These are phyloP conservation scores for Collariella sp. DNA, from an alignment of 495 filamentous ascomycete species.

Conservation along the genomic window DNA sequence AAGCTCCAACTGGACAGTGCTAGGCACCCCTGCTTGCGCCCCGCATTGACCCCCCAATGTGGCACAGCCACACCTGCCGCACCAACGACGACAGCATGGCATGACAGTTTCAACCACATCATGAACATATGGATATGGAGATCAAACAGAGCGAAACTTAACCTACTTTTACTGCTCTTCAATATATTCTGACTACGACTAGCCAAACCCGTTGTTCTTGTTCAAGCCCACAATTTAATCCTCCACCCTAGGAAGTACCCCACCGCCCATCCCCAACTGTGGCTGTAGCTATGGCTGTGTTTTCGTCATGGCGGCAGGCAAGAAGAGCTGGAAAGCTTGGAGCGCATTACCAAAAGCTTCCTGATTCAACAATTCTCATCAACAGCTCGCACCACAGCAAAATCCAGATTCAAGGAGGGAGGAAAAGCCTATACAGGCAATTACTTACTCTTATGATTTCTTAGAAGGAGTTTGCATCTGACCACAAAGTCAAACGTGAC, in stretches of 20 bases:
- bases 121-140: too few relatives aligned
- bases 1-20: constrained; percentile 19
- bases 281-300: constrained; percentile 1
- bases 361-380: not conserved
- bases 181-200: too few relatives aligned
- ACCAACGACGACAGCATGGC: constrained; percentile 12
- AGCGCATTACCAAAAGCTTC: not conserved
- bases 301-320: not conserved
- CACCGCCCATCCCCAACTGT: constrained; percentile 2
- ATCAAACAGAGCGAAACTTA: too few relatives aligned
- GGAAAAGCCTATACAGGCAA: not conserved
- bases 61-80: constrained; percentile 19
- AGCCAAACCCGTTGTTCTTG: too few relatives aligned
- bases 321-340: not conserved
- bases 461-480: not conserved
- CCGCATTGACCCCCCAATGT: constrained; percentile 13
- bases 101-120: not conserved
- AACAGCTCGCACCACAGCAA: not conserved
- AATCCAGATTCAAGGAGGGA: not conserved
- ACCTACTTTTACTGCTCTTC: too few relatives aligned
- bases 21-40: constrained; percentile 8
- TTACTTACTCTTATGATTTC: not conserved
- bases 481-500: not conserved
- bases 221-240: too few relatives aligned
- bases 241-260: not conserved